Conservation (phyloP, 805 yeast species). For the Scheffersomyces ergatensis region DNA sequence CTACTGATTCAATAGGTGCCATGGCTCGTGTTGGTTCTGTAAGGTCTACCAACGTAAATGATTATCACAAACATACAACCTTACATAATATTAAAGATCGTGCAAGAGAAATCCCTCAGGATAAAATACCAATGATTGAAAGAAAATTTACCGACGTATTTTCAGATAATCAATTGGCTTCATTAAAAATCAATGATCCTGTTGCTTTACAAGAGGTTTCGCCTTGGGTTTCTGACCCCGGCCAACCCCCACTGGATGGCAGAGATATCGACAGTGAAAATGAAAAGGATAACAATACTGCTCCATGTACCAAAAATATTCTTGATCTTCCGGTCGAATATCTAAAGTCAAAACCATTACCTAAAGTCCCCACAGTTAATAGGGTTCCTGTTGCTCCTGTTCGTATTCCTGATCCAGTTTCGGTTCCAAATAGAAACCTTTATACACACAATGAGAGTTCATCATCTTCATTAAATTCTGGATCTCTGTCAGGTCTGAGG, state of each 20-base stretch:
- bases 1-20: conserved; percentile 18
- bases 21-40: conserved; percentile 35
- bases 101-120: neutral
- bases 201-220: neutral
- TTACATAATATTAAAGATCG: conserved; percentile 18
- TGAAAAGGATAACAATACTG: neutral
- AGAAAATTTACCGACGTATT: conserved; percentile 30
- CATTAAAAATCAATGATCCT: neutral
- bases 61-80: conserved; percentile 33
- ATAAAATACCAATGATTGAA: conserved; percentile 9
- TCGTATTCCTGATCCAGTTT: conserved; percentile 9
- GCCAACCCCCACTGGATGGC: neutral
- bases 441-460: conserved; percentile 5
- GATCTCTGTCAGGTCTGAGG: conserved; percentile 9
- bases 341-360: conserved; percentile 17
- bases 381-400: too few species aligned
- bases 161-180: conserved; percentile 5
- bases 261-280: neutral
- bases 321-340: conserved; percentile 34
- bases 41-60: conserved; percentile 29
- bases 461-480: conserved; percentile 15
- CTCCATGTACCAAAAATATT: conserved; percentile 14
- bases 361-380: too few species aligned
- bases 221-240: neutral
- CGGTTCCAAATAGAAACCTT: conserved; percentile 3